Conservation (phyloP, 495 filamentous ascomycete species). For the Hypoxylon subgilvum region DNA sequence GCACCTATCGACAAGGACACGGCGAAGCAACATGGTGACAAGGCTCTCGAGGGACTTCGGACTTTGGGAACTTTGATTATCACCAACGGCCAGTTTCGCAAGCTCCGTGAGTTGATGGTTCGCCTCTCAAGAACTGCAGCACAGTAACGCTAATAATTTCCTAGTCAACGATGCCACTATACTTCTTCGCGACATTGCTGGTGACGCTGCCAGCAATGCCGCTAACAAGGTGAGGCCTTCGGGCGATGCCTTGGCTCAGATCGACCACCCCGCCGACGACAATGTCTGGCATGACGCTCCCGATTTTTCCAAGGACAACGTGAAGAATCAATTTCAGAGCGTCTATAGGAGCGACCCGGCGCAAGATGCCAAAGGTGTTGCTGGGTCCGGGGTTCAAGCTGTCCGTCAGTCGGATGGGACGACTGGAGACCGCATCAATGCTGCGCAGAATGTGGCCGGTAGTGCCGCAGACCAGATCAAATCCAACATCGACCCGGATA, state of each 20-base stretch:
- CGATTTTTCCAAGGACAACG: conserved; percentile 69
- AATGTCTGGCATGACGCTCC: conserved; percentile 94
- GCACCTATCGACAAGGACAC: conserved; percentile 74
- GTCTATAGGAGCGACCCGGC: conserved; percentile 60
- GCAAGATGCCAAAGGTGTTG: conserved; percentile 59
- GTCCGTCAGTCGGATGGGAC: conserved; percentile 59
- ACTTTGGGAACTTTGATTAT: conserved; percentile 88
- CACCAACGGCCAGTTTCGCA: conserved; percentile 95
- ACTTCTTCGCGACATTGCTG: conserved; percentile 85
- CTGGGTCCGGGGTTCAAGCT: conserved; percentile 35
- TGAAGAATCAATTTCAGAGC: conserved; percentile 70
- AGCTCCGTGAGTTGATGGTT: conserved; percentile 70
- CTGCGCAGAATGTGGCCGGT: conserved; percentile 57
- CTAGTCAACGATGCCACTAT: conserved; percentile 85
- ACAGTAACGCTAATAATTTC: conserved; percentile 38
- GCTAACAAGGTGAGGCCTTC: conserved; percentile 77
- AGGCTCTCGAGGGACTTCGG: conserved; percentile 83
- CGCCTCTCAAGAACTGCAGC: background rate
- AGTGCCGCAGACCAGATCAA: conserved; percentile 59
- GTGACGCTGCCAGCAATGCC: conserved; percentile 85
- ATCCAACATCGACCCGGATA: conserved; percentile 51
- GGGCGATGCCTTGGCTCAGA: conserved; percentile 74
- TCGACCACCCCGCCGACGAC: conserved; percentile 83
- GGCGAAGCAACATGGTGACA: conserved; percentile 78
- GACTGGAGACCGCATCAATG: conserved; percentile 53